Conservation (phyloP, 2,329 filamentous ascomycete genomes). For the Epichloe sibirici region DNA sequence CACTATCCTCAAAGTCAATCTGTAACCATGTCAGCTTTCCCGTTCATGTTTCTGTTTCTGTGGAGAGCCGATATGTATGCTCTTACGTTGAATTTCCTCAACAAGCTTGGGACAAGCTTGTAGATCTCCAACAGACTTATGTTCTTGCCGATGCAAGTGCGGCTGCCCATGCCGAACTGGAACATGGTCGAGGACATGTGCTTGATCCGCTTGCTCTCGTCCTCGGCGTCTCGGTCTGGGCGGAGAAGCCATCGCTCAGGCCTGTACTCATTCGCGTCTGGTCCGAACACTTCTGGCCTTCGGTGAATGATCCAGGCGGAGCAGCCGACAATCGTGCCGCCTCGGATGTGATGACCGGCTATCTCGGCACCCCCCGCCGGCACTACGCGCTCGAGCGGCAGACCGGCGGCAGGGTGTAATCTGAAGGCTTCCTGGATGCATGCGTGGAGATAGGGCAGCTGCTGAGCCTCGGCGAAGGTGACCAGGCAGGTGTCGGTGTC, state of each 20-base stretch:
- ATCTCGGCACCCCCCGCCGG: constrained; percentile 30
- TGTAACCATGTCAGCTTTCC: neutral
- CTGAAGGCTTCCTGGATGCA: constrained; percentile 40
- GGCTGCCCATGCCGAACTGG: constrained; percentile 27
- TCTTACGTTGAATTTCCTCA: neutral
- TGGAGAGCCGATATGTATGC: neutral
- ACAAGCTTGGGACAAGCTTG: constrained; percentile 25
- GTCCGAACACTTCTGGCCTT: constrained; percentile 18
- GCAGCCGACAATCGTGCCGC: constrained; percentile 20
- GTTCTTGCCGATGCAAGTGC: constrained; percentile 31
- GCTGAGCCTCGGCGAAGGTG: constrained; percentile 28
- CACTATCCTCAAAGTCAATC: neutral
- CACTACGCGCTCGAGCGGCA: constrained; percentile 35
- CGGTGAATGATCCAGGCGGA: constrained; percentile 24
- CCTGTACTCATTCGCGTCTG: constrained; percentile 21
- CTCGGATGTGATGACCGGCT: constrained; percentile 19
- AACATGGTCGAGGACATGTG: neutral
- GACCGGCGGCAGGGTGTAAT: constrained; percentile 33
- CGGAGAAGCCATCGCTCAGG: constrained; percentile 29
- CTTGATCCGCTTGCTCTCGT: neutral
- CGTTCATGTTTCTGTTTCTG: too few relatives aligned
- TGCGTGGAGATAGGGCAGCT: constrained; percentile 40
- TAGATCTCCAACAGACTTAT: constrained; percentile 30
- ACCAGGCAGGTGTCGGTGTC: constrained; percentile 2
- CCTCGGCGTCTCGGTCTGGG: neutral